Evolutionary conservation across 768 basidiomycete species (phyloP).

Genomic region (Kwoniella sp.): DNA sequence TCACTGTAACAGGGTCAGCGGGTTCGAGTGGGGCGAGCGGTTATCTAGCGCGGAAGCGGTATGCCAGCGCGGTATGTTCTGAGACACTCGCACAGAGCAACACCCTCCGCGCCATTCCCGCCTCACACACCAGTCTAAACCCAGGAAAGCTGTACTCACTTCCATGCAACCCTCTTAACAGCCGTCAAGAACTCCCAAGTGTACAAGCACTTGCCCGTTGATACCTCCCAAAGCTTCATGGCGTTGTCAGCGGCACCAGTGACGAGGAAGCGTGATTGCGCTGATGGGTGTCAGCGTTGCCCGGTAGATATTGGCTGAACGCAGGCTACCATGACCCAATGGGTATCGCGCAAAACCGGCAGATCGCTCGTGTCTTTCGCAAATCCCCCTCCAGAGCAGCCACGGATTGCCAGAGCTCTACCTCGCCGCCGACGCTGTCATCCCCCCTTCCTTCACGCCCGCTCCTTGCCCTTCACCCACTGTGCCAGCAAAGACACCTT

Average conservation of each 20-base stretch:
- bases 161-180: constrained; percentile 91
- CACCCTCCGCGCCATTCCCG: not conserved
- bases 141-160: constrained; percentile 35
- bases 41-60: no score
- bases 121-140: not conserved
- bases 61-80: no score
- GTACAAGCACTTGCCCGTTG: constrained; percentile 84
- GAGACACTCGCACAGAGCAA: not conserved
- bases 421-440: not conserved
- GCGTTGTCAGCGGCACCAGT: constrained; percentile 93
- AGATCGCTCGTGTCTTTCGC: no score
- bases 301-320: no score
- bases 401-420: no score
- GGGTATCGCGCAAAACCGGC: no score
- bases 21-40: no score
- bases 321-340: no score
- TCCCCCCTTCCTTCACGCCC: not conserved
- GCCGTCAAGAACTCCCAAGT: constrained; percentile 98
- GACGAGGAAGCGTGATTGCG: constrained; percentile 76
- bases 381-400: no score
- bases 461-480: not conserved
- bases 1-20: constrained; percentile 27
- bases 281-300: no score
- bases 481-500: not conserved
- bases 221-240: constrained; percentile 82